Evolutionary conservation across 2,329 filamentous ascomycete species (phyloP), one percentile per base, ranked within the genome.

Genomic region (Cordyceps fumosorosea): DNA sequence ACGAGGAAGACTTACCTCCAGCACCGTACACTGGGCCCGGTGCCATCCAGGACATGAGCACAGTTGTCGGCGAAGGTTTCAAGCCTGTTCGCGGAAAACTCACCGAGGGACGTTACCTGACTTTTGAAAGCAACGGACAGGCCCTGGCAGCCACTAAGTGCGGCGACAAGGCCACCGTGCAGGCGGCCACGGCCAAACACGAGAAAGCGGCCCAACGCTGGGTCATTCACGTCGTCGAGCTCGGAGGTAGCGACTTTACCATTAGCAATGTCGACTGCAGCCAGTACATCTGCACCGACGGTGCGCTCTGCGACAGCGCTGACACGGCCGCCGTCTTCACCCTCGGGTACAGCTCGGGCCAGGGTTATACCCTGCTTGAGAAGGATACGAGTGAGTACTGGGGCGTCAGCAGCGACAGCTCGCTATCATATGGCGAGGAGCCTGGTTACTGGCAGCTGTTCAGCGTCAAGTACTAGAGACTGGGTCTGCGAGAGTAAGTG

Each of bases 21-120:
- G 78, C 82, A 2, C 82, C 82, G 0, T 84, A 83, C 66, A 76
- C 69, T 18, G 69, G 69, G 55, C 56, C 69, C 26, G 64, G 63
- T 16, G 72, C 72, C 59, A 77, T 75, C 12, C 66, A 74, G 22
- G 73, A 77, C 54, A 70, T 72, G 10, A 73, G 75, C 11, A 72
- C 70, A 2, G 71, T 75, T 47, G 79, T 78, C n/a, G 82, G 84
- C 66, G 71, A 80, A 44, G 82, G 82, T 1, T 84, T 78, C 75
- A 85, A 85, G 69, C 67, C 75, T 37, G 74, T 81, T 34, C 73
- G 81, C 3, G 82, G 82, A 1, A 73, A 76, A 24, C 70, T 84
- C 29, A 84, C 80, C 5, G 82, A 84, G 67, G 82, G 82, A 12
- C 79, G 81, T 20, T 83, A 79, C 66, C 73, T 84, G 16, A 78